phyloP scores from a whole-genome alignment of 2,329 filamentous ascomycete species.

The Emydomyces testavorans region DNA sequence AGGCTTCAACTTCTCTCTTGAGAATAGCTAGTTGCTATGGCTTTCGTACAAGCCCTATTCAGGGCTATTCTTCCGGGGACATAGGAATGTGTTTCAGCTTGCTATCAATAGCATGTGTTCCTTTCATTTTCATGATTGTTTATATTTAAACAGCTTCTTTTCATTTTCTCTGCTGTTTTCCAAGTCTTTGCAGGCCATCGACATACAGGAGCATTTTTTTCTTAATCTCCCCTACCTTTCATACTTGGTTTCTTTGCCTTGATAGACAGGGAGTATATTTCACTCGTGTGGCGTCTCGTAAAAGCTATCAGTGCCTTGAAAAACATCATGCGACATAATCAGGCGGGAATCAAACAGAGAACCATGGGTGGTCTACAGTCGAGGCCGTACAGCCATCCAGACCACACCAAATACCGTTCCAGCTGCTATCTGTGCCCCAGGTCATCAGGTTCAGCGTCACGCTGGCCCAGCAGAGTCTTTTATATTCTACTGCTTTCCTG shows the following conservation, averaged over 20 bases:
- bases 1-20: neutral
- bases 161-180: no score
- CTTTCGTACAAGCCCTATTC: neutral
- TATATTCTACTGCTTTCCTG: constrained; percentile 5
- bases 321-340: constrained; percentile 1
- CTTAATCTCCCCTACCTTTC: no score
- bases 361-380: neutral
- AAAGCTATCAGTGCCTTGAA: neutral
- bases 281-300: neutral
- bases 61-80: no score
- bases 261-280: neutral
- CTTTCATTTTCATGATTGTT: no score
- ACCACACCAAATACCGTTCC: neutral
- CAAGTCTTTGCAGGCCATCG: no score
- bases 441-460: neutral
- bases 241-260: neutral
- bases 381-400: neutral
- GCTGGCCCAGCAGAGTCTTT: neutral
- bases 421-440: neutral
- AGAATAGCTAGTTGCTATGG: neutral
- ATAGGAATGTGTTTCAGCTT: no score
- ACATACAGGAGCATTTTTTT: no score
- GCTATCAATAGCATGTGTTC: no score
- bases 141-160: no score
- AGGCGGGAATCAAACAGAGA: neutral